Evolutionary conservation across 129 eudicot species (phyloP), one percentile per base, ranked within the genome.

Genomic region (Flaveria linearis): DNA sequence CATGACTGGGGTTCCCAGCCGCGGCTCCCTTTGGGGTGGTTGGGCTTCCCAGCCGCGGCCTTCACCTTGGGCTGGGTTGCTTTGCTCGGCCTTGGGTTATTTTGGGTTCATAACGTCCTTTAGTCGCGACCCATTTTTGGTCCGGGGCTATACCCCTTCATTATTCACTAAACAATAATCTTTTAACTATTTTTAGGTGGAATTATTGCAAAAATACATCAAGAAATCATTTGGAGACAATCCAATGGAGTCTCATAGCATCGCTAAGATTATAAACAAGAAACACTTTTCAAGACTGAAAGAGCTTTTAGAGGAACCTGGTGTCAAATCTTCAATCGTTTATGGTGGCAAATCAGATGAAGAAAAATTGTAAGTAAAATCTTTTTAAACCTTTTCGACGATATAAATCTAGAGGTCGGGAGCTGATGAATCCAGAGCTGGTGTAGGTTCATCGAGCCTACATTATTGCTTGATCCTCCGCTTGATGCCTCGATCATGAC

Each of bases 381-480:
- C 22, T 51, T 79, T 51, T 9, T 20, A 28, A n/a, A 26, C 9
- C 7, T 1, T 17, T 12, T 7, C 15, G 22, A 17, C 5, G 1
- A 45, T 23, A 70, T 4, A 25, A 69, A 69, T 46, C 26, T 67
- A 14, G 72, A 39, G 33, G 13, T 3, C 50, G 10, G 20, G 28
- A 3, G 23, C 11, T 16, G 9, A 69, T 3, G 36, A 20, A 7
- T 45, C 39, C 46, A 45, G 9, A 61, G 15, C 1, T 15, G 2
- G 2, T 85, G 74, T 82, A 93, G 98, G 72, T 90, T 69, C 68
- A 90, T 93, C 30, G 98, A 91, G 78, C 98, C 98, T 7, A 93
- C 98, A 2, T 77, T 93, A 52, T 81, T 93, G 84, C 84, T 93
- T 36, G 90, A 93, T 88, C 97, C 98, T 51, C 98, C 97, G 7